Conservation (phyloP, 768 basidiomycete species). For the Tylopilus sp. region DNA sequence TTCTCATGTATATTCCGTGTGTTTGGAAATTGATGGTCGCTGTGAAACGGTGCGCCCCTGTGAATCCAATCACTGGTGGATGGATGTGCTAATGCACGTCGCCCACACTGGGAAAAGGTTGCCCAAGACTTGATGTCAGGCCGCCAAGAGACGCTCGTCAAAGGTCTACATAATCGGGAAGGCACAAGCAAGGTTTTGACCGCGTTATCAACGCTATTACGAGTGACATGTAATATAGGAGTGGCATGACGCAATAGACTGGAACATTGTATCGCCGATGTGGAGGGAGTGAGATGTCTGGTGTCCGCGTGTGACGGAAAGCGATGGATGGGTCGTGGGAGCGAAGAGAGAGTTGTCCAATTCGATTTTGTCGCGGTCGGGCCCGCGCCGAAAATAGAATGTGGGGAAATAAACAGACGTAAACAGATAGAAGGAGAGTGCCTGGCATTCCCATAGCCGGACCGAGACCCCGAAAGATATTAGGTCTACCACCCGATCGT, state of each 20-base stretch:
- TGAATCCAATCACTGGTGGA: too few species aligned
- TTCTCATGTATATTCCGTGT: background rate
- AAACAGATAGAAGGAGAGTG: constrained; percentile 12
- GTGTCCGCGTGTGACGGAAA: background rate
- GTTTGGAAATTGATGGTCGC: background rate
- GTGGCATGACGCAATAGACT: background rate
- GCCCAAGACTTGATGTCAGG: too few species aligned
- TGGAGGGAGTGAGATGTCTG: background rate
- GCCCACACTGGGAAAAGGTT: too few species aligned
- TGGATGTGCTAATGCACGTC: too few species aligned
- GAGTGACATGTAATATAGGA: background rate
- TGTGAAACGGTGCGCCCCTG: background rate
- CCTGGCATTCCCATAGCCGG: constrained; percentile 31
- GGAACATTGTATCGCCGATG: background rate
- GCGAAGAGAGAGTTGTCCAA: background rate
- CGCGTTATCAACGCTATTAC: background rate
- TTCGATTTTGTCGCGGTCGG: constrained; percentile 14
- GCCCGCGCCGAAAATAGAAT: constrained; percentile 16
- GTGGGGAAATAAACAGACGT: constrained; percentile 19
- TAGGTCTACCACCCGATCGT: background rate
- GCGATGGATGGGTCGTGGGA: background rate
- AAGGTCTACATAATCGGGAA: background rate
- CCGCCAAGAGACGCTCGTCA: too few species aligned
- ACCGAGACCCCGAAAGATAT: constrained; percentile 32
- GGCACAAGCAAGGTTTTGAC: background rate